Base-by-base conservation (phyloP, 2,329 filamentous ascomycete genomes). In the Cytospora mali region DNA sequence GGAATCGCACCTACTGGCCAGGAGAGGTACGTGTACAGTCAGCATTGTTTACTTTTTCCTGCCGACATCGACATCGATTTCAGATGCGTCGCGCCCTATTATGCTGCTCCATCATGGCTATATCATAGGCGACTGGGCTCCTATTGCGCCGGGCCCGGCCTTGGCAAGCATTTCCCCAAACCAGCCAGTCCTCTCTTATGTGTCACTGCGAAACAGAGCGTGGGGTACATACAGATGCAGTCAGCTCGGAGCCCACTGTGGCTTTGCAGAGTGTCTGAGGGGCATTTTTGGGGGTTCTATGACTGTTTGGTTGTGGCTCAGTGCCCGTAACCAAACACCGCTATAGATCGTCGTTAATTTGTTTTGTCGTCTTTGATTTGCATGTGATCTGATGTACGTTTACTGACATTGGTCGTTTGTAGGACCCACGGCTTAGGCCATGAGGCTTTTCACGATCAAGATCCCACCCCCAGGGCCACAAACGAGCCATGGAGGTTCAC, bases 401-500 rank as follows among this genome's bases (percentile, higher is more conserved):
- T 60, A 42, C 55, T 58, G 51, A 63, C 55, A 31, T 16, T 29
- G 39, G 11, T 49, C 31, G 23, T 23, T n/a, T 42, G 25, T 62
- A 92, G 91, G 68, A 71, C 73, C 53, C 76, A 77, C 55, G 73
- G 65, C 65, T 64, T 76, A 59, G 69, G 67, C 64, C 78, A 78
- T 69, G 77, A 79, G 62, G 75, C 74, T 42, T 86, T 85, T 69
- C 77, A 79, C 74, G 90, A 95, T 75, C 86, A 90, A 71, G 92
- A 97, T 71, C 89, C 91, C 23, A 96, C 92, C 4, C 92, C 92
- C 6, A 86, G 90, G 73, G 90, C 88, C 21, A 85, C 89, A 49
- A 88, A 90, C 71, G 93, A 97, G 69, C 87, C 85, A 69, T 95
- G 93, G 88, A 86, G 90, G 68, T 93, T 97, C 71, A 96, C 93